Evolutionary conservation across 1,284 basidiomycete species (phyloP).

Genomic region (Wolfiporia cocos): DNA sequence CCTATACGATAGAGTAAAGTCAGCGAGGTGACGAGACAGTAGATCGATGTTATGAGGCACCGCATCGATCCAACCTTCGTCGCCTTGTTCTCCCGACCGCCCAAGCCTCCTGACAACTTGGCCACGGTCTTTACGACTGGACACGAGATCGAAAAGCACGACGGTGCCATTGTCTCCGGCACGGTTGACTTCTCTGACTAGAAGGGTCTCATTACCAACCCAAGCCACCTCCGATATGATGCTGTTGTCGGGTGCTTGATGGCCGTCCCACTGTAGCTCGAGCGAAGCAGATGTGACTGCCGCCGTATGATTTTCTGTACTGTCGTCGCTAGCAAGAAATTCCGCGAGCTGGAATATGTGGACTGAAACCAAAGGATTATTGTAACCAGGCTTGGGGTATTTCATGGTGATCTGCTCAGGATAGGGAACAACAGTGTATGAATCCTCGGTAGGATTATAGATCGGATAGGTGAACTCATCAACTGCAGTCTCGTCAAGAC

Average conservation of each 20-base stretch:
- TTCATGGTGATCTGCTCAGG: conserved; percentile 76
- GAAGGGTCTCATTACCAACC: conserved; percentile 71
- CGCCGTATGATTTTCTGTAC: conserved; percentile 22
- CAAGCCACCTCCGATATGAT: conserved; percentile 83
- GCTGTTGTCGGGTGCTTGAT: conserved; percentile 55
- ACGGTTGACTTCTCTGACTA: conserved; percentile 86
- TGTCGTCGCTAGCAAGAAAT: conserved; percentile 33
- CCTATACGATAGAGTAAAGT: conserved; percentile 27
- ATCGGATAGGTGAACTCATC: conserved; percentile 84
- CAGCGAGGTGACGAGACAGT: neutral
- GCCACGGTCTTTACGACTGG: conserved; percentile 33
- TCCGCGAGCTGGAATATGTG: conserved; percentile 72
- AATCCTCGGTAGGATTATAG: conserved; percentile 79
- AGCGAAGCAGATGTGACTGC: conserved; percentile 41
- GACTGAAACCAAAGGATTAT: conserved; percentile 84
- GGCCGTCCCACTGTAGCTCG: conserved; percentile 61
- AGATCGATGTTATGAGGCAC: conserved; percentile 32
- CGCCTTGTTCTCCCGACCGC: conserved; percentile 76
- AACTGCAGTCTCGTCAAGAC: conserved; percentile 85
- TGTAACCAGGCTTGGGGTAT: conserved; percentile 89
- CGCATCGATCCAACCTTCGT: conserved; percentile 89
- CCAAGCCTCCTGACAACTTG: conserved; percentile 71
- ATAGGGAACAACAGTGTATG: conserved; percentile 72
- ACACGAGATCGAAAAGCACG: conserved; percentile 62
- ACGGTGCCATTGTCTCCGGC: conserved; percentile 76